phyloP scores from a whole-genome alignment of 192 early-diverging fungal genomes.

The Rhizoclosmatium globosum region DNA sequence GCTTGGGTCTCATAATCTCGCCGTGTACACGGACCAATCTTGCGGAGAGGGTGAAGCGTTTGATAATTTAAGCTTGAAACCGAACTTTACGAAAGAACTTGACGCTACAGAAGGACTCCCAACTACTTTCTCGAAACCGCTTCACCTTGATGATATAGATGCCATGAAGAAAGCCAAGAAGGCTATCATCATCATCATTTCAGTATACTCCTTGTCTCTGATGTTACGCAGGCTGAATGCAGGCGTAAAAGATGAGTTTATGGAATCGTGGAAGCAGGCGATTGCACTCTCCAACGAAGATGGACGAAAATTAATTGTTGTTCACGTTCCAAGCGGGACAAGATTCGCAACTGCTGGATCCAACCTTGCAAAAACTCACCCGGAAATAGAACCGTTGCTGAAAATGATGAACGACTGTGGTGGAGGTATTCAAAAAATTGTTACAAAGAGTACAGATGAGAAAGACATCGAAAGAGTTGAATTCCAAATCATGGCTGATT shows the following conservation, averaged over 20 bases:
- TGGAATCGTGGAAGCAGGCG: background rate
- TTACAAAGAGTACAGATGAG: background rate
- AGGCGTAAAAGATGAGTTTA: background rate
- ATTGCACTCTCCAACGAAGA: background rate
- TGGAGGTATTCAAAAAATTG: background rate
- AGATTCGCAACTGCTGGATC: background rate
- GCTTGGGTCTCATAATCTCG: too few species aligned
- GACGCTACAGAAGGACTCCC: too few species aligned
- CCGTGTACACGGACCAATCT: too few species aligned
- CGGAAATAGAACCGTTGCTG: background rate
- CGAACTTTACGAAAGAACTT: too few species aligned
- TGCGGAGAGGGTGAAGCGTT: too few species aligned
- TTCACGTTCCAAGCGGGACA: conserved; percentile 4
- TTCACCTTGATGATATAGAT: background rate
- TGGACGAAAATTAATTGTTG: background rate
- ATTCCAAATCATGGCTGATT: background rate
- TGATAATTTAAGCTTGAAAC: too few species aligned
- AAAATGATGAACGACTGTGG: background rate
- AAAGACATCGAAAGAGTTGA: background rate
- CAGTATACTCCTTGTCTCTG: background rate
- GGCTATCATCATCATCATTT: background rate
- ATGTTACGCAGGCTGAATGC: background rate
- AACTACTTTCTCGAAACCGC: background rate
- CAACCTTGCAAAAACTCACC: background rate
- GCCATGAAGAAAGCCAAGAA: background rate